Evolutionary conservation across 192 early-diverging fungal genomes (phyloP).

Genomic region (Diversispora epigaea): DNA sequence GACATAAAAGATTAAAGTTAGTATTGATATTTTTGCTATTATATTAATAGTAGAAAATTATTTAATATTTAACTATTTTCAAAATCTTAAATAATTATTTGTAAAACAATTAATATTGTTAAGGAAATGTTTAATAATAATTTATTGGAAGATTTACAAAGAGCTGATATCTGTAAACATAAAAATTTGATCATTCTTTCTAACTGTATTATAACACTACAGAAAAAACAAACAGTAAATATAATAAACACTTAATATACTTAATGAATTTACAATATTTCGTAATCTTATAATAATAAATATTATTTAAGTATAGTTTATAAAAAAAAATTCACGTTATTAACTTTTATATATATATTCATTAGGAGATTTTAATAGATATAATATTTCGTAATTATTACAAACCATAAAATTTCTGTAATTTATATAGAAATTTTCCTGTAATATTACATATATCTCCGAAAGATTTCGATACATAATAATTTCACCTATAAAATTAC

Average conservation of each 20-base stretch:
- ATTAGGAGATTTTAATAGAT: too few relatives aligned
- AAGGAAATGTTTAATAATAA: slow-evolving; percentile 19
- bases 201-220: slow-evolving; percentile 17
- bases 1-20: slow-evolving; percentile 23
- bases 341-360: too few relatives aligned
- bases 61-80: slow-evolving; percentile 9
- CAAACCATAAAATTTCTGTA: too few relatives aligned
- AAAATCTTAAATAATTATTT: slow-evolving; percentile 18
- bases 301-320: too few relatives aligned
- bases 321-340: too few relatives aligned
- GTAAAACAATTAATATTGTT: slow-evolving; percentile 24
- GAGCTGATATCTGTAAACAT: slow-evolving; percentile 17
- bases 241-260: slow-evolving; percentile 19
- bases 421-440: too few relatives aligned
- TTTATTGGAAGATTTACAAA: slow-evolving; percentile 19
- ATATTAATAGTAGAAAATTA: neutral
- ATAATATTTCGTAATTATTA: too few relatives aligned
- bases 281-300: too few relatives aligned
- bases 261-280: too few relatives aligned
- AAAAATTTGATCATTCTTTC: slow-evolving; percentile 14
- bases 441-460: too few relatives aligned
- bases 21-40: slow-evolving; percentile 27
- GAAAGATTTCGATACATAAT: too few relatives aligned
- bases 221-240: slow-evolving; percentile 5
- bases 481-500: too few relatives aligned